Percentiles rank a stretch among this genome's conserved stretches.
Conservation (phyloP, 768 basidiomycete genomes). For the Exidia glandulosa region DNA sequence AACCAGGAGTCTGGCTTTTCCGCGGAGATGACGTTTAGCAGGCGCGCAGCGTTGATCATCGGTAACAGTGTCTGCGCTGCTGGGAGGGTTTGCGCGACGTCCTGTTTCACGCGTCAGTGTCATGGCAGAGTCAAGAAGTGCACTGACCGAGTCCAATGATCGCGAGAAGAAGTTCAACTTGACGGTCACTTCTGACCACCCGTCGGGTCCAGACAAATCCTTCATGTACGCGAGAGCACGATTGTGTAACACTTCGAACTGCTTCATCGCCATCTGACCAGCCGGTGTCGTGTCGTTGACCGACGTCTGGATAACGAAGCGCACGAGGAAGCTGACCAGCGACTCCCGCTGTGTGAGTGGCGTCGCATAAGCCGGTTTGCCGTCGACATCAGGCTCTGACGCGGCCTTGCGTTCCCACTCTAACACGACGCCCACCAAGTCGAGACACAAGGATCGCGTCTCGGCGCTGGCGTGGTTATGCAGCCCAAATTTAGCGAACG, state of each 20-base stretch:
- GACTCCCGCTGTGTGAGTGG: constrained; percentile 76
- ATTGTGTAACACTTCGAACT: constrained; percentile 24
- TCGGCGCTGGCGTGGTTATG: constrained; percentile 59
- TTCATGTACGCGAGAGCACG: constrained; percentile 59
- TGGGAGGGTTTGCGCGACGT: constrained; percentile 22
- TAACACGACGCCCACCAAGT: constrained; percentile 84
- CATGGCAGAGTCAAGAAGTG: neutral
- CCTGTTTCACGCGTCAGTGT: constrained; percentile 6
- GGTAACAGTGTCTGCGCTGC: constrained; percentile 51
- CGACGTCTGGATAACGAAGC: constrained; percentile 63
- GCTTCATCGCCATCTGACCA: constrained; percentile 19
- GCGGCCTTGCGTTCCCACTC: constrained; percentile 78
- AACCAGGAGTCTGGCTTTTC: constrained; percentile 84
- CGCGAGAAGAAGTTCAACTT: constrained; percentile 85
- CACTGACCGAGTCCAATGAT: constrained; percentile 64
- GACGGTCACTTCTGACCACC: constrained; percentile 87
- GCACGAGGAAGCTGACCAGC: constrained; percentile 92
- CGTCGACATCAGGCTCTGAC: constrained; percentile 2
- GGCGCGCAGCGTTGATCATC: constrained; percentile 75
- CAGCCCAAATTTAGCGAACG: constrained; percentile 80
- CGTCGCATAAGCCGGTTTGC: constrained; percentile 45
- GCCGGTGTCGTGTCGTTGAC: too few species aligned
- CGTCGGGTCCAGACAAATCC: constrained; percentile 67
- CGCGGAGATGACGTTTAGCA: constrained; percentile 73
- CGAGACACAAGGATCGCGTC: constrained; percentile 76